phyloP scores from a whole-genome alignment of 1,284 basidiomycete species.

The Flammula alnicola region DNA sequence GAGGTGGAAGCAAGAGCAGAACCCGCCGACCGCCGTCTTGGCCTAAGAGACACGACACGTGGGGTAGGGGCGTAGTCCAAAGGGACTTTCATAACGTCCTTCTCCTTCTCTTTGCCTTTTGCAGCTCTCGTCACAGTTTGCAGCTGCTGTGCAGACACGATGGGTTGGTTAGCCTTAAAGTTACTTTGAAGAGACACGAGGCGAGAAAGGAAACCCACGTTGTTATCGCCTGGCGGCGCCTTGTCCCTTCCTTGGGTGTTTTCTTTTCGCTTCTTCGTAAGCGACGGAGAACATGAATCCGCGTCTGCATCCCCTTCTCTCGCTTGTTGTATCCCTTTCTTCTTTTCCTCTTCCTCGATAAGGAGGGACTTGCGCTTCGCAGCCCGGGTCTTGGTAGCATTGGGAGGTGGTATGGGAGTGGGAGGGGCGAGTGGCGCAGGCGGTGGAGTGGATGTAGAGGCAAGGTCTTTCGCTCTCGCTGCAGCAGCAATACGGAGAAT shows the following conservation, averaged over 20 bases:
- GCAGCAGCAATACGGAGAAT: not conserved
- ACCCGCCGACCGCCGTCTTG: not conserved
- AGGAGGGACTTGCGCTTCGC: conserved; percentile 4
- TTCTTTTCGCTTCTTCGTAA: conserved; percentile 9
- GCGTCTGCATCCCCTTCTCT: not conserved
- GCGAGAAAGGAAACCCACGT: conserved; percentile 3
- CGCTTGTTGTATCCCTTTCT: not conserved
- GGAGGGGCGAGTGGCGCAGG: not conserved
- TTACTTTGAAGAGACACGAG: not conserved
- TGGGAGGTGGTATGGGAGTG: not conserved
- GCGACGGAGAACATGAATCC: not conserved
- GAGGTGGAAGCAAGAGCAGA: not conserved
- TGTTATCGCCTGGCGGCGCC: not conserved
- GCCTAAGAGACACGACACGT: conserved; percentile 9
- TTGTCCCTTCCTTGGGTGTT: not conserved
- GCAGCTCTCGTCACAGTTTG: not conserved
- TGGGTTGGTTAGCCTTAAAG: not conserved
- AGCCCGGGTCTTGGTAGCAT: conserved; percentile 2
- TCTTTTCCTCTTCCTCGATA: not conserved
- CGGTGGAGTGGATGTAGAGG: not conserved
- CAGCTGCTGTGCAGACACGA: no score
- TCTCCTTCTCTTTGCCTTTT: conserved; percentile 11
- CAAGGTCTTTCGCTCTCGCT: not conserved
- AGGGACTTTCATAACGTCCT: no score
- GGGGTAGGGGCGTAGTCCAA: no score